Conservation (phyloP, 371 early-diverging fungal genomes). For the Funneliformis caledonium region DNA sequence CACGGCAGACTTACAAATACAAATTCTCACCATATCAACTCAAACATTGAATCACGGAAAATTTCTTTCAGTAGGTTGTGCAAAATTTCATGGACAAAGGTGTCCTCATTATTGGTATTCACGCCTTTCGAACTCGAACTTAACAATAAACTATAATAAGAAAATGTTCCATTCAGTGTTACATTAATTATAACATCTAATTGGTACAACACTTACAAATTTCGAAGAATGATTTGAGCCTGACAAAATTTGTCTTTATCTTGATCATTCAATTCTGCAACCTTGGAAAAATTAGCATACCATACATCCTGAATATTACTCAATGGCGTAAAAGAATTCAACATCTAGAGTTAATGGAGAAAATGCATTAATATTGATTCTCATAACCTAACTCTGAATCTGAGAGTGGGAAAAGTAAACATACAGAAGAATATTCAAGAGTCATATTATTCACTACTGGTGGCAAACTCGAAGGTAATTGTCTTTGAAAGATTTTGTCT, state of each 20-base stretch:
- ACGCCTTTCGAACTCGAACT: no score
- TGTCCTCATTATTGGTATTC: no score
- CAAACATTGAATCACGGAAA: conserved; percentile 29
- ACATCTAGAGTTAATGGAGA: neutral
- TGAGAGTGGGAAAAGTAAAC: no score
- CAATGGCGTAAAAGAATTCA: neutral
- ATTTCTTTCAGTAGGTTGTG: conserved; percentile 27
- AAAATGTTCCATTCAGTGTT: conserved; percentile 9
- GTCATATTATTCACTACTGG: no score
- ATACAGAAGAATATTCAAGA: no score
- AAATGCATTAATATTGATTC: no score
- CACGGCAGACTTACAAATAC: no score
- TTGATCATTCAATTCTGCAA: neutral
- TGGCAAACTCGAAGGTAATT: no score
- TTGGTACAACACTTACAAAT: conserved; percentile 26
- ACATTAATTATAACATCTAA: conserved; percentile 13
- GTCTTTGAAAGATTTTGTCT: no score
- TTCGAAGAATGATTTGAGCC: conserved; percentile 18
- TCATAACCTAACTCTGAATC: no score
- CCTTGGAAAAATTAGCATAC: neutral
- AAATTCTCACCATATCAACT: no score
- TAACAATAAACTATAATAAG: conserved; percentile 10
- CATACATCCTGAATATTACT: neutral
- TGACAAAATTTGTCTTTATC: neutral
- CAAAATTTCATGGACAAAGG: conserved; percentile 26